phyloP scores from a whole-genome alignment of 176 grass and related monocot species.

The Bonia amplexicaulis region DNA sequence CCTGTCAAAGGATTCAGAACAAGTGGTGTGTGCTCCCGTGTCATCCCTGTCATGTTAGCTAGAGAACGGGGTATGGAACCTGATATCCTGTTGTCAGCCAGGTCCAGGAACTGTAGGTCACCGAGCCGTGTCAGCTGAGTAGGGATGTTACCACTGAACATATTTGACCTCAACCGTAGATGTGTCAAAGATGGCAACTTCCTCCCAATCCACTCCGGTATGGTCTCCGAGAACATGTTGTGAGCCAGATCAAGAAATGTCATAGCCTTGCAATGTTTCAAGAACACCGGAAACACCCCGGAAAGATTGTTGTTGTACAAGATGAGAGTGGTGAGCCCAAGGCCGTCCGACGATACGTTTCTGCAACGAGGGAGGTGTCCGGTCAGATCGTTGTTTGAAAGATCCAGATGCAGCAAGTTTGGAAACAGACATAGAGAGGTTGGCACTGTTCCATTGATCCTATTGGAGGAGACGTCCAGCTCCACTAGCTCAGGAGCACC shows the following conservation, averaged over 20 bases:
- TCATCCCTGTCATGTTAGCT: not conserved
- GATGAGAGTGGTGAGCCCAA: not conserved
- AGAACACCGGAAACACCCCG: constrained; percentile 6
- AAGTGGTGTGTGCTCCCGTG: not conserved
- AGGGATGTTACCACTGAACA: constrained; percentile 30
- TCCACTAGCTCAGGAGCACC: not conserved
- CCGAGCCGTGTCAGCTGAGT: not conserved
- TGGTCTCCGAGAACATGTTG: constrained; percentile 14
- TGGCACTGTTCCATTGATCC: constrained; percentile 18
- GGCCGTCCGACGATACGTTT: not conserved
- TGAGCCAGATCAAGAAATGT: constrained; percentile 16
- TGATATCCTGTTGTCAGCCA: constrained; percentile 22
- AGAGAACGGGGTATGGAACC: constrained; percentile 23
- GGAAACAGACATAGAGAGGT: constrained; percentile 3
- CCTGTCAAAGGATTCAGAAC: not conserved
- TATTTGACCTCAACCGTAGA: constrained; percentile 30
- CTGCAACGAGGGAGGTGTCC: not conserved
- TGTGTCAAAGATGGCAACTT: not conserved
- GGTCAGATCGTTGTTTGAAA: constrained; percentile 5
- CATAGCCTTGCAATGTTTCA: constrained; percentile 9
- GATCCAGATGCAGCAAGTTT: not conserved
- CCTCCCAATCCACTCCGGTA: constrained; percentile 32
- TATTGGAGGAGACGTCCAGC: constrained; percentile 22
- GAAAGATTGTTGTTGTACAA: constrained; percentile 25
- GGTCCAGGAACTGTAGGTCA: constrained; percentile 21